Conservation (phyloP, 2,329 filamentous ascomycete genomes). For the Rutstroemia sp. region DNA sequence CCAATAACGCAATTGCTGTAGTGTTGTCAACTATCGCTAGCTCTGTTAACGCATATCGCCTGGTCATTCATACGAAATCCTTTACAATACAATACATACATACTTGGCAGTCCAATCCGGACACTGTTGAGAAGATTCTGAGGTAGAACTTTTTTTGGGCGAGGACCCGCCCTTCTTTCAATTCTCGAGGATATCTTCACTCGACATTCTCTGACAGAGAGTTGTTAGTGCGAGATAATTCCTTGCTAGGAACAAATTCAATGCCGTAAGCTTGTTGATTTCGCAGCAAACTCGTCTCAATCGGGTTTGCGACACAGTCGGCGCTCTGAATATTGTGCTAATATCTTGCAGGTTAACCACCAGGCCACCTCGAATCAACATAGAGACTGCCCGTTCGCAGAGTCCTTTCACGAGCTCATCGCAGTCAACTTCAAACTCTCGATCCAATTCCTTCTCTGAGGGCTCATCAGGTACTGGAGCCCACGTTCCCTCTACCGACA, state of each 20-base stretch:
- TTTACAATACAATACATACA: neutral
- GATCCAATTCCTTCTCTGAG: conserved; percentile 24
- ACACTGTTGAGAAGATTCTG: neutral
- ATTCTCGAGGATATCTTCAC: conserved; percentile 26
- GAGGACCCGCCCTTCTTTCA: conserved; percentile 10
- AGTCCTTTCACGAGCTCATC: conserved; percentile 17
- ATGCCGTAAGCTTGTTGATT: conserved; percentile 17
- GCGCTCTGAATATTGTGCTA: neutral
- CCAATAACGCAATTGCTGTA: neutral
- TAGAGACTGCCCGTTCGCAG: conserved; percentile 18
- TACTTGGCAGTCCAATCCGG: neutral
- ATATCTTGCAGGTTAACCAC: neutral
- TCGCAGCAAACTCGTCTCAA: neutral
- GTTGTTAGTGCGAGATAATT: conserved; percentile 28
- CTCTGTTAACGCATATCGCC: neutral
- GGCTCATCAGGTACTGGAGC: conserved; percentile 27
- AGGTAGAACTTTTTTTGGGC: neutral
- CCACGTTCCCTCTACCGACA: conserved; percentile 27
- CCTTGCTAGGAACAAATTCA: conserved; percentile 17
- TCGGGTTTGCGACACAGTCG: neutral
- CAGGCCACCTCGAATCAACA: conserved; percentile 16
- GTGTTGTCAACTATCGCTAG: neutral
- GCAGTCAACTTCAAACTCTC: conserved; percentile 22
- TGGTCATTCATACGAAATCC: neutral
- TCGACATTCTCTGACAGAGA: conserved; percentile 29